A percentile compares a stretch with the other conserved stretches of the same genome.
phyloP scores from a whole-genome alignment of 1,284 basidiomycete genomes.

The Ustilago bromivora region DNA sequence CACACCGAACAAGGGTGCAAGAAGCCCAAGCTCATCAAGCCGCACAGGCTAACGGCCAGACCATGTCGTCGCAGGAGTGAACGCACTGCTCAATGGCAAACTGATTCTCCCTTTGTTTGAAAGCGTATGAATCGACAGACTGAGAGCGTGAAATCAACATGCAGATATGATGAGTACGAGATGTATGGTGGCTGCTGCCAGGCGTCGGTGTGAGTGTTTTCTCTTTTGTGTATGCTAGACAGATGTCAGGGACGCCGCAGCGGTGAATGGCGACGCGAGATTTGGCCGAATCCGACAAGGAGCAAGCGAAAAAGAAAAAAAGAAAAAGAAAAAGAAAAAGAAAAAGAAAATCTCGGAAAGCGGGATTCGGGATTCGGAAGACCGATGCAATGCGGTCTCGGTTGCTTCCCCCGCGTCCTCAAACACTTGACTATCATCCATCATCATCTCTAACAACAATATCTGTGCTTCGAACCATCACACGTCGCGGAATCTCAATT shows the following conservation, averaged over 20 bases:
- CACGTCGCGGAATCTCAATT: background rate
- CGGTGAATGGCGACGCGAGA: background rate
- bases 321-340: no score
- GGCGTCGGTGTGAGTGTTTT: background rate
- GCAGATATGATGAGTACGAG: background rate
- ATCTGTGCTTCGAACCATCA: background rate
- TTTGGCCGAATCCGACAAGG: background rate
- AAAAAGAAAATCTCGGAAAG: slow-evolving; percentile 20
- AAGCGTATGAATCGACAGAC: background rate
- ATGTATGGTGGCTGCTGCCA: background rate
- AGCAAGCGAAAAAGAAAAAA: background rate
- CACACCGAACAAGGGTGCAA: slow-evolving; percentile 21
- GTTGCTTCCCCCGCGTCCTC: slow-evolving; percentile 28
- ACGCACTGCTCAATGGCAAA: background rate
- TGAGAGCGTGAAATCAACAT: background rate
- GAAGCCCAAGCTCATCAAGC: slow-evolving; percentile 27
- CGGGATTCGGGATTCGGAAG: slow-evolving; percentile 44
- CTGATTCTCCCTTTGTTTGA: background rate
- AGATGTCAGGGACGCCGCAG: background rate
- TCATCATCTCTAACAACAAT: background rate
- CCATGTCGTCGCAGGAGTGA: slow-evolving; percentile 25
- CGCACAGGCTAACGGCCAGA: slow-evolving; percentile 20
- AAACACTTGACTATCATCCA: slow-evolving; percentile 6
- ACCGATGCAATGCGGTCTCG: slow-evolving; percentile 11
- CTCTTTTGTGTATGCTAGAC: background rate